phyloP scores from a whole-genome alignment of 2,329 filamentous ascomycete species.

The Verruconis gallopava region DNA sequence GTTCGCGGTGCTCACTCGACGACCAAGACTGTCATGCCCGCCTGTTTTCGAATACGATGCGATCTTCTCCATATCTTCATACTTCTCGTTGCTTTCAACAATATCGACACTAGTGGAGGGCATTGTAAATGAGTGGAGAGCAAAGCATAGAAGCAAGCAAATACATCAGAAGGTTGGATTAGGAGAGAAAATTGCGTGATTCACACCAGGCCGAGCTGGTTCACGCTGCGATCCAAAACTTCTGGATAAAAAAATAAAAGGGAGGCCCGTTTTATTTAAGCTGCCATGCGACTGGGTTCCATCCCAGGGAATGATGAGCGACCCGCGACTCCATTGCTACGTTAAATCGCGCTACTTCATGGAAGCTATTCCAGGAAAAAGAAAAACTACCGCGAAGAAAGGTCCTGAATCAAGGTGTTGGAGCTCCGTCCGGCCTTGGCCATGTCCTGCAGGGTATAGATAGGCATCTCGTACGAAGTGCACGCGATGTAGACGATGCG shows the following conservation, averaged over 20 bases:
- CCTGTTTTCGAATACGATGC: conserved; percentile 12
- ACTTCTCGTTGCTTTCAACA: conserved; percentile 11
- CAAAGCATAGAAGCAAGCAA: not conserved
- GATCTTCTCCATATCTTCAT: conserved; percentile 18
- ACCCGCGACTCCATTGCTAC: too few species aligned
- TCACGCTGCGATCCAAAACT: not conserved
- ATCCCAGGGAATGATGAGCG: too few species aligned
- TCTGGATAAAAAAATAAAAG: not conserved
- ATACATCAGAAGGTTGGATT: not conserved
- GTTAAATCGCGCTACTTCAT: too few species aligned
- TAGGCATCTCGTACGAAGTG: too few species aligned
- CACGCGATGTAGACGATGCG: too few species aligned
- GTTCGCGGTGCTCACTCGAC: conserved; percentile 14
- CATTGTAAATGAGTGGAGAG: conserved; percentile 16
- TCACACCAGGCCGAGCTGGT: not conserved
- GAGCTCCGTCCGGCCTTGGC: too few species aligned
- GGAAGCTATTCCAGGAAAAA: too few species aligned
- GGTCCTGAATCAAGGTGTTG: too few species aligned
- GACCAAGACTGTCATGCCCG: conserved; percentile 9
- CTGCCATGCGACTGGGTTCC: too few species aligned
- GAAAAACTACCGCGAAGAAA: too few species aligned
- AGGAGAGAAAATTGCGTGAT: not conserved
- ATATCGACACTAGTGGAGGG: conserved; percentile 19
- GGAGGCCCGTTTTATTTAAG: too few species aligned
- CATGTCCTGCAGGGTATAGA: too few species aligned